Percentiles rank a stretch among this genome's conserved stretches.
Conservation (phyloP, 208 protist species). For the Leishmania guyanensis region DNA sequence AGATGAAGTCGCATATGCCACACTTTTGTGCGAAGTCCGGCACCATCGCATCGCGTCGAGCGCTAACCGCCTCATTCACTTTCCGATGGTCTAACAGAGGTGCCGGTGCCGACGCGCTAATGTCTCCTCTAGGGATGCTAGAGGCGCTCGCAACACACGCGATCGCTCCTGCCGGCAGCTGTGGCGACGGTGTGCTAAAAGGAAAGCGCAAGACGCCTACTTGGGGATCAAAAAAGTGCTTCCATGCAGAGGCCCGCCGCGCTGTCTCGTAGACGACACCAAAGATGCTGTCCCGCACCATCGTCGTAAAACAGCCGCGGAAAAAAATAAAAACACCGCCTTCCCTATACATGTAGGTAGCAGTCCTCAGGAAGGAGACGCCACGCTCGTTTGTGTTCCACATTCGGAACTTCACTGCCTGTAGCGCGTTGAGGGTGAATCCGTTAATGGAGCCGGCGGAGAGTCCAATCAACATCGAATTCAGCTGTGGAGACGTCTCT, state of each 20-base stretch:
- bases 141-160: too few relatives aligned
- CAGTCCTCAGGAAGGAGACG: conserved; percentile 64
- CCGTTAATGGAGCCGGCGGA: conserved; percentile 82
- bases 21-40: conserved; percentile 17
- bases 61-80: background rate
- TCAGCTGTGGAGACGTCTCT: conserved; percentile 58
- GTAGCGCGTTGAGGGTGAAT: conserved; percentile 79
- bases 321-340: conserved; percentile 85
- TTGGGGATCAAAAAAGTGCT: conserved; percentile 46
- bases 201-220: conserved; percentile 7
- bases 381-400: conserved; percentile 70
- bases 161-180: background rate
- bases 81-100: background rate
- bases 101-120: background rate
- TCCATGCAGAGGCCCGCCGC: conserved; percentile 42
- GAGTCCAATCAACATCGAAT: conserved; percentile 78
- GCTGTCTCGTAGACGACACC: conserved; percentile 87
- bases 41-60: background rate
- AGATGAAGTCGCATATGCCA: conserved; percentile 55
- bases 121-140: background rate
- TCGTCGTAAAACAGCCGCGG: conserved; percentile 76
- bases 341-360: conserved; percentile 66
- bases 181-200: background rate
- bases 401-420: conserved; percentile 92
- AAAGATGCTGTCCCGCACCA: conserved; percentile 85